These are phyloP conservation scores for Inga leiocalycina DNA, from an alignment of 306 rosid genomes.

Conservation along the genomic window DNA sequence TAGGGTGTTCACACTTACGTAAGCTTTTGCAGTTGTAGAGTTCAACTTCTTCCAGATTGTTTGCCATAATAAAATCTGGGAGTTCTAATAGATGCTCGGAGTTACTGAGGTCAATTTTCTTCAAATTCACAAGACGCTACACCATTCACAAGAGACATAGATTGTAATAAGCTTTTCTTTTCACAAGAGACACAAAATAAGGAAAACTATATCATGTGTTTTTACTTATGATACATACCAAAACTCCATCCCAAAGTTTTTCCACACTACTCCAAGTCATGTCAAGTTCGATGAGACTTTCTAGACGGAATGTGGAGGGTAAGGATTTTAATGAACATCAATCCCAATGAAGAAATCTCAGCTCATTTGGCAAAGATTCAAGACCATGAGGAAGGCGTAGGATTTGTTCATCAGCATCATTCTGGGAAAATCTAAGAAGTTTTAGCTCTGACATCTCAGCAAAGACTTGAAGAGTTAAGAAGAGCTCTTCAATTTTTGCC, in stretches of 20 bases:
- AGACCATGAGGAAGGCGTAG: not conserved
- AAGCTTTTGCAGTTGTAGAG: not conserved
- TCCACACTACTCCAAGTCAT: not conserved
- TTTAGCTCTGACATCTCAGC: not conserved
- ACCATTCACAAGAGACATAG: not conserved
- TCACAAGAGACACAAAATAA: not conserved
- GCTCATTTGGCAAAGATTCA: not conserved
- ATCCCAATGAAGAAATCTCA: not conserved
- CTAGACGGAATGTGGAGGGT: not conserved
- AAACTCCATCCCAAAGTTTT: constrained; percentile 1
- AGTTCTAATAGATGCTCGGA: constrained; percentile 13
- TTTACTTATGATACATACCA: not conserved
- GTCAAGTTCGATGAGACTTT: not conserved
- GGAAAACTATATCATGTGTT: not conserved
- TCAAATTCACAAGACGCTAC: constrained; percentile 11
- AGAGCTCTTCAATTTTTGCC: not conserved
- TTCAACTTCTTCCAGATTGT: not conserved
- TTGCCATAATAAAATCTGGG: constrained; percentile 12
- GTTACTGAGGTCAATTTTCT: constrained; percentile 8
- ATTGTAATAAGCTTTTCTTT: not conserved
- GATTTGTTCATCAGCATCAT: not conserved
- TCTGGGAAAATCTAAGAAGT: not conserved
- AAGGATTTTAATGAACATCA: not conserved
- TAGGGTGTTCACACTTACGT: too few relatives aligned
- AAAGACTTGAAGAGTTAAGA: not conserved